These are phyloP conservation scores for Trichoderma koningii DNA, from an alignment of 2,329 filamentous ascomycete species.

Conservation along the genomic window DNA sequence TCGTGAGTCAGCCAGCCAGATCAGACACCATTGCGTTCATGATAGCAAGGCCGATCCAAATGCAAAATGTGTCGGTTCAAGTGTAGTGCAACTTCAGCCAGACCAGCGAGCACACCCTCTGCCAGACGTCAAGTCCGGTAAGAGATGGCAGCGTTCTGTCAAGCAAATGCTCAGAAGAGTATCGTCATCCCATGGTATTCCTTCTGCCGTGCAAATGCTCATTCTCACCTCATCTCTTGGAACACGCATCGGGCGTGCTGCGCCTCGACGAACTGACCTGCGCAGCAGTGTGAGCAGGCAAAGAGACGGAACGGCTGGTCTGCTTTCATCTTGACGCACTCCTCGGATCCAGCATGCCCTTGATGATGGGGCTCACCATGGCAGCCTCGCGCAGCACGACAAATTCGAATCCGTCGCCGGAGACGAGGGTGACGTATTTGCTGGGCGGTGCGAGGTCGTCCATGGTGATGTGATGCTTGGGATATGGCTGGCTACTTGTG, in stretches of 20 bases:
- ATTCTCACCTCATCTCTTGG: conserved; percentile 70
- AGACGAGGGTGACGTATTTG: conserved; percentile 77
- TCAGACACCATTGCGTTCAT: background rate
- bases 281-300: conserved; percentile 30
- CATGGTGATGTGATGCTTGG: conserved; percentile 28
- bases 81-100: conserved; percentile 60
- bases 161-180: conserved; percentile 35
- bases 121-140: conserved; percentile 40
- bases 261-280: conserved; percentile 67
- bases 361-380: conserved; percentile 69
- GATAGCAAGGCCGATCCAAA: conserved; percentile 9
- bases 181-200: conserved; percentile 40
- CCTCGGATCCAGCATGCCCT: conserved; percentile 70
- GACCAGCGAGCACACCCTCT: conserved; percentile 39
- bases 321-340: conserved; percentile 47
- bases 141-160: conserved; percentile 52
- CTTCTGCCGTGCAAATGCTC: background rate
- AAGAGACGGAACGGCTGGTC: conserved; percentile 4
- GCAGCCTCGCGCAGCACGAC: conserved; percentile 72
- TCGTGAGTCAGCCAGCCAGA: conserved; percentile 28
- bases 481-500: too few relatives aligned
- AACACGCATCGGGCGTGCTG: conserved; percentile 66
- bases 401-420: conserved; percentile 75
- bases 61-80: conserved; percentile 57
- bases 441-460: conserved; percentile 40